Conservation (phyloP, 768 basidiomycete genomes). For the Chalciporus sphaerocephalus region DNA sequence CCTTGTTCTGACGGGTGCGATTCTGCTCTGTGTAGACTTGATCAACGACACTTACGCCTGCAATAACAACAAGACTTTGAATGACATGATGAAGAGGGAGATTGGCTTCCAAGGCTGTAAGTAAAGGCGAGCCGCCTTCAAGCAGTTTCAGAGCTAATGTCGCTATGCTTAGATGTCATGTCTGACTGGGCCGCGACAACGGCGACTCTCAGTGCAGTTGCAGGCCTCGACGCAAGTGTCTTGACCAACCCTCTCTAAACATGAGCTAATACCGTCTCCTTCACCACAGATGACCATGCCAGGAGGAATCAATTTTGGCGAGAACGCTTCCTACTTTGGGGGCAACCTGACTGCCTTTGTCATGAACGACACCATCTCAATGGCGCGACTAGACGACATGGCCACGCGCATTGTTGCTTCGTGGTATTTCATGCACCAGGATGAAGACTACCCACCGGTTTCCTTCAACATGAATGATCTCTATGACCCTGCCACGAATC, state of each 20-base stretch:
- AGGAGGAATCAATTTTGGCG: constrained; percentile 46
- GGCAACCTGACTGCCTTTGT: constrained; percentile 54
- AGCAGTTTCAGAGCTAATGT: no score
- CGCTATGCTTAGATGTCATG: constrained; percentile 31
- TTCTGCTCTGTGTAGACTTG: constrained; percentile 43
- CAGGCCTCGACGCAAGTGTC: constrained; percentile 56
- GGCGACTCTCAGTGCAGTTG: constrained; percentile 44
- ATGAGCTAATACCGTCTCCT: constrained; percentile 55
- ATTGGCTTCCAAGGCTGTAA: constrained; percentile 63
- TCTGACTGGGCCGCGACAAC: constrained; percentile 64
- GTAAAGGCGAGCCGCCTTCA: no score
- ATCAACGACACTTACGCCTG: constrained; percentile 60
- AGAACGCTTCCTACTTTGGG: constrained; percentile 52
- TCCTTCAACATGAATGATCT: constrained; percentile 28
- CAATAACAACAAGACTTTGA: constrained; percentile 56
- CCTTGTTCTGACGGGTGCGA: no score
- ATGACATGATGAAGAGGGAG: constrained; percentile 60
- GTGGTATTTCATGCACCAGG: constrained; percentile 48
- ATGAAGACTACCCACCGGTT: constrained; percentile 23
- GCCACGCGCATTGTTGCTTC: constrained; percentile 71
- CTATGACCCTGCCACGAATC: constrained; percentile 27
- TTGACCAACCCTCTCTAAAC: no score
- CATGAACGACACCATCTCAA: constrained; percentile 53
- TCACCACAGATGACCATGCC: constrained; percentile 69
- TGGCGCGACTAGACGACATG: constrained; percentile 61